phyloP scores from a whole-genome alignment of 805 yeast species.

The Candida argentea region DNA sequence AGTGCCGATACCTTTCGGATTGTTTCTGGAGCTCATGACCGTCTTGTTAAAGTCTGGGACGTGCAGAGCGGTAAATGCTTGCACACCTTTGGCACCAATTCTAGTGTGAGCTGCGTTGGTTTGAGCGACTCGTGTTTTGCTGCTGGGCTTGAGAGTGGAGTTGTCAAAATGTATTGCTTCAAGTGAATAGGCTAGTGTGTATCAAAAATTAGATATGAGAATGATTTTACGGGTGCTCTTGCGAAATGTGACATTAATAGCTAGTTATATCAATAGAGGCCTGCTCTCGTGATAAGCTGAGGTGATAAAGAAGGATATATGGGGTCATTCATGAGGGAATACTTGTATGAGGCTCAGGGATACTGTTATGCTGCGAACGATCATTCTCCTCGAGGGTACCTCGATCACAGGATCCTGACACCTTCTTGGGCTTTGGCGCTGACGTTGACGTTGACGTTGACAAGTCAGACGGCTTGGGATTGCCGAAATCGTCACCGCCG shows the following conservation, averaged over 20 bases:
- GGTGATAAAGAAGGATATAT: too few species aligned
- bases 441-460: neutral
- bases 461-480: neutral
- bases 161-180: conserved; percentile 75
- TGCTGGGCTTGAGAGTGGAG: conserved; percentile 84
- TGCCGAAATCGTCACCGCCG: conserved; percentile 7
- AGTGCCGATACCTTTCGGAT: conserved; percentile 94
- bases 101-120: conserved; percentile 57
- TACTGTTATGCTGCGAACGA: neutral
- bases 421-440: neutral
- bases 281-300: too few species aligned
- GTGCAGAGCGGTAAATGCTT: conserved; percentile 88
- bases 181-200: conserved; percentile 35
- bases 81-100: conserved; percentile 79
- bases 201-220: too few species aligned
- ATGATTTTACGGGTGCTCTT: too few species aligned
- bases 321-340: too few species aligned
- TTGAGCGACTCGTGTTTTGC: conserved; percentile 84
- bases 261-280: too few species aligned
- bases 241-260: too few species aligned
- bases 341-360: neutral
- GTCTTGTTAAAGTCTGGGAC: conserved; percentile 89
- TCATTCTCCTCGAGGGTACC: conserved; percentile 4
- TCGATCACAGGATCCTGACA: conserved; percentile 2
- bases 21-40: conserved; percentile 91